phyloP scores from a whole-genome alignment of 83 land plant species.

The Thuja plicata region DNA sequence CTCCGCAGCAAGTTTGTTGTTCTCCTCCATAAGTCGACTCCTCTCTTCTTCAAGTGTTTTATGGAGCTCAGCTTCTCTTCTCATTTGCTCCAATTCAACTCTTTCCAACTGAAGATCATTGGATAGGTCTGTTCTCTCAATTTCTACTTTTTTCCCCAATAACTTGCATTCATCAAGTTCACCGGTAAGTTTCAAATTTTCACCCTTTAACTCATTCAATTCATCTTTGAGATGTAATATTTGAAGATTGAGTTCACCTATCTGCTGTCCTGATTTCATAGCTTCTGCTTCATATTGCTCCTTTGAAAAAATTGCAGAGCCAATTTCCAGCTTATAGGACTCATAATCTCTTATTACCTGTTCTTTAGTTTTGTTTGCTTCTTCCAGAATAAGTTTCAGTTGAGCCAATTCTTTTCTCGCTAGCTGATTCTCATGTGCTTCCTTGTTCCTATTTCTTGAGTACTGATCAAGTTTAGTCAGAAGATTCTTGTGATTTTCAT shows the following conservation, averaged over 20 bases:
- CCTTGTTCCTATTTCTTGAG: not conserved
- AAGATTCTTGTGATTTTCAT: slow-evolving; percentile 9
- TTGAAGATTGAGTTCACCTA: not conserved
- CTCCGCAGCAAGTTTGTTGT: not conserved
- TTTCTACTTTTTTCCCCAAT: not conserved
- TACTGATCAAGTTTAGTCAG: slow-evolving; percentile 1
- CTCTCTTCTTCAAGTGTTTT: not conserved
- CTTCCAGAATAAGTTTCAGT: slow-evolving; percentile 2
- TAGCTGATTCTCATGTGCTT: slow-evolving; percentile 6
- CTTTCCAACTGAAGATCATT: not conserved
- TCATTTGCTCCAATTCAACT: not conserved
- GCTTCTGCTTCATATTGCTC: not conserved
- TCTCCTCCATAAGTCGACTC: not conserved
- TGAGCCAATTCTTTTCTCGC: slow-evolving; percentile 1
- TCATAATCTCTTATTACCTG: not conserved
- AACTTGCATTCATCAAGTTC: slow-evolving; percentile 5
- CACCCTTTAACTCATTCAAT: not conserved
- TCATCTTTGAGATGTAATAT: not conserved
- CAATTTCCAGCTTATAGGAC: not conserved
- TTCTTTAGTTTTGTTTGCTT: slow-evolving; percentile 8
- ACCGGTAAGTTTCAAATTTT: not conserved
- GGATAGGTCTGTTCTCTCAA: slow-evolving; percentile 1
- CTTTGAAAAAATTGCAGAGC: not conserved
- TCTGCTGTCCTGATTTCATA: not conserved
- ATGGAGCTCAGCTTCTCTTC: not conserved